These are phyloP conservation scores for Cystobasidium slooffiae DNA, from an alignment of 1,284 basidiomycete genomes.

Conservation along the genomic window DNA sequence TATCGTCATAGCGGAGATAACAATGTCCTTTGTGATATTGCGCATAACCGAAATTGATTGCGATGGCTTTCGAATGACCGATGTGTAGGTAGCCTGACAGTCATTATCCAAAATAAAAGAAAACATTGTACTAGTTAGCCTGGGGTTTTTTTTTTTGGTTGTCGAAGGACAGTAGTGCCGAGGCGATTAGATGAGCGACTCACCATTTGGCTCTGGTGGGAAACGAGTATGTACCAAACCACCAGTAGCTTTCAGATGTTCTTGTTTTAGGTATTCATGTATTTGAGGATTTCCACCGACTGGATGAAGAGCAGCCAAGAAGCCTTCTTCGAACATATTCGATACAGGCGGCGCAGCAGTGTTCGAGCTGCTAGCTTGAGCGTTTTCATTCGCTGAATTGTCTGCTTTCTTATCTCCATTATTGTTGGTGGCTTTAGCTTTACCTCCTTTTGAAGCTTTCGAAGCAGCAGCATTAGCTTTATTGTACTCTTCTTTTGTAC, in stretches of 20 bases:
- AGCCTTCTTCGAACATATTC: constrained; percentile 91
- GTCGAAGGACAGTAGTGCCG: too few relatives aligned
- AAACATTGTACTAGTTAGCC: not conserved
- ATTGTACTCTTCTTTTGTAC: constrained; percentile 64
- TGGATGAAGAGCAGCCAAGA: constrained; percentile 89
- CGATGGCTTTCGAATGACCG: constrained; percentile 96
- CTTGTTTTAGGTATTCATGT: constrained; percentile 73
- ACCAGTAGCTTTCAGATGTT: constrained; percentile 79
- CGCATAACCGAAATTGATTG: constrained; percentile 97
- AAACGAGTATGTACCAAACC: constrained; percentile 93
- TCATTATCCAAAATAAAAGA: not conserved
- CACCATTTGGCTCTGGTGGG: constrained; percentile 98
- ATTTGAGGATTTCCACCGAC: constrained; percentile 94
- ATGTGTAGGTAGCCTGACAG: constrained; percentile 37
- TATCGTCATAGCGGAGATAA: constrained; percentile 96
- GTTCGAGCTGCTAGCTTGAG: constrained; percentile 49
- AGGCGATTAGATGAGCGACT: constrained; percentile 51
- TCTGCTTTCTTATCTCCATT: constrained; percentile 61
- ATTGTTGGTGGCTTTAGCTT: constrained; percentile 60
- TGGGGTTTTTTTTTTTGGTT: too few relatives aligned
- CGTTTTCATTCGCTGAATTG: constrained; percentile 10
- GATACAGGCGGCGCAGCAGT: constrained; percentile 60
- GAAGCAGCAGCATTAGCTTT: constrained; percentile 60
- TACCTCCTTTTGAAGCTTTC: constrained; percentile 64
- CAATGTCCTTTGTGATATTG: constrained; percentile 87